phyloP scores from a whole-genome alignment of 257 asterid genomes.

The Fraxinus quadrangulata region DNA sequence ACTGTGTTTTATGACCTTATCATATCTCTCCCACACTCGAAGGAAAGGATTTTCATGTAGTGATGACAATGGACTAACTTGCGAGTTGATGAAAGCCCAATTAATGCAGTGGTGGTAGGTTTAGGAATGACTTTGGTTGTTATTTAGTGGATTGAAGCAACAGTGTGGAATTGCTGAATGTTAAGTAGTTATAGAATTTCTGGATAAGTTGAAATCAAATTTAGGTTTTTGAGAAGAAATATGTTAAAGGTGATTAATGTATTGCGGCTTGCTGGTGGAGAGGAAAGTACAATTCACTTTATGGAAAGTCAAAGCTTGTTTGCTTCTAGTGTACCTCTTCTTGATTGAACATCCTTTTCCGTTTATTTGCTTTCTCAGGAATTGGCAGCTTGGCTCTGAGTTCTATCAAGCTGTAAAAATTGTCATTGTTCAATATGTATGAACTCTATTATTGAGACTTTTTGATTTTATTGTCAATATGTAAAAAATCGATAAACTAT shows the following conservation, averaged over 20 bases:
- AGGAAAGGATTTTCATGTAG: not conserved
- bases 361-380: constrained; percentile 63
- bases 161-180: not conserved
- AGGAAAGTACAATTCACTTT: constrained; percentile 77
- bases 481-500: too few relatives aligned
- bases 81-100: not conserved
- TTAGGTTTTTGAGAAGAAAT: constrained; percentile 12
- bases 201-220: not conserved
- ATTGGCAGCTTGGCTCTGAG: constrained; percentile 85
- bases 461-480: not conserved
- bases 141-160: not conserved
- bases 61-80: not conserved
- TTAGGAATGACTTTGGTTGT: not conserved
- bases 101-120: not conserved
- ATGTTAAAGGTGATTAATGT: constrained; percentile 12
- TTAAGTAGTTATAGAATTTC: not conserved
- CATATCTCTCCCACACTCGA: not conserved
- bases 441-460: constrained; percentile 29
- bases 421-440: constrained; percentile 84
- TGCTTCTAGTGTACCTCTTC: constrained; percentile 71
- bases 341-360: constrained; percentile 97
- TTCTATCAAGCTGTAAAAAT: constrained; percentile 52
- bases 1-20: not conserved
- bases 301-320: constrained; percentile 74
- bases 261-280: constrained; percentile 72